These are phyloP conservation scores for Emericellopsis terricola DNA, from an alignment of 495 filamentous ascomycete genomes.

Conservation along the genomic window DNA sequence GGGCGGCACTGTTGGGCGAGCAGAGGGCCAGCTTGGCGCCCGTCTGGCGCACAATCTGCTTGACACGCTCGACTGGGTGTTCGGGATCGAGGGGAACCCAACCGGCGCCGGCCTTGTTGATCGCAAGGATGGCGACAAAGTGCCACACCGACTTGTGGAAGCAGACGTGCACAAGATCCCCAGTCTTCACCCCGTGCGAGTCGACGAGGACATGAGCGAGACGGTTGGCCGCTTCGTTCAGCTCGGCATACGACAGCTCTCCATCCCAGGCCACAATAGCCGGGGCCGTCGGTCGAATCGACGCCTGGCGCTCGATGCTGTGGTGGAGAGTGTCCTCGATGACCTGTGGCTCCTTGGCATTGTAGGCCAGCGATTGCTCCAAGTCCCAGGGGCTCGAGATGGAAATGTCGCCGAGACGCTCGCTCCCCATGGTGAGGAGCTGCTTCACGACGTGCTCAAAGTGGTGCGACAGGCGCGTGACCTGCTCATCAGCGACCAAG, in stretches of 20 bases:
- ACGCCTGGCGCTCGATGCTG: not conserved
- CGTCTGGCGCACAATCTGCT: not conserved
- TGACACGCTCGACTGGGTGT: not conserved
- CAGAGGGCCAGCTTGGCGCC: conserved; percentile 8
- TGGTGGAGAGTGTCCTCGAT: not conserved
- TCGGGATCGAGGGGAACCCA: conserved; percentile 1
- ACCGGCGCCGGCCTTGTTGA: not conserved
- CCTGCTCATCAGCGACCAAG: not conserved
- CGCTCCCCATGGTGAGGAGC: not conserved
- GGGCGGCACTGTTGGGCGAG: too few relatives aligned
- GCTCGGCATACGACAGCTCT: conserved; percentile 23
- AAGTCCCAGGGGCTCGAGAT: not conserved
- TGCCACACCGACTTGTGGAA: not conserved
- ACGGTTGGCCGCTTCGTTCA: conserved; percentile 4
- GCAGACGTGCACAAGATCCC: not conserved
- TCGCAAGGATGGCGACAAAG: not conserved
- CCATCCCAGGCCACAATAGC: conserved; percentile 26
- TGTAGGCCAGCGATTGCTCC: not conserved
- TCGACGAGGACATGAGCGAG: not conserved
- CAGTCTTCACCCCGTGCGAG: conserved; percentile 1
- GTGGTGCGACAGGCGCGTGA: not conserved
- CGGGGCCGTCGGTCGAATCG: too few relatives aligned
- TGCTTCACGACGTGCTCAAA: conserved; percentile 2
- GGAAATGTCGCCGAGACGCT: not conserved
- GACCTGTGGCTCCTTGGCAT: not conserved